Evolutionary conservation across 2,329 filamentous ascomycete species (phyloP), one percentile per base, ranked within the genome.

Genomic region (Biscogniauxia sp.): DNA sequence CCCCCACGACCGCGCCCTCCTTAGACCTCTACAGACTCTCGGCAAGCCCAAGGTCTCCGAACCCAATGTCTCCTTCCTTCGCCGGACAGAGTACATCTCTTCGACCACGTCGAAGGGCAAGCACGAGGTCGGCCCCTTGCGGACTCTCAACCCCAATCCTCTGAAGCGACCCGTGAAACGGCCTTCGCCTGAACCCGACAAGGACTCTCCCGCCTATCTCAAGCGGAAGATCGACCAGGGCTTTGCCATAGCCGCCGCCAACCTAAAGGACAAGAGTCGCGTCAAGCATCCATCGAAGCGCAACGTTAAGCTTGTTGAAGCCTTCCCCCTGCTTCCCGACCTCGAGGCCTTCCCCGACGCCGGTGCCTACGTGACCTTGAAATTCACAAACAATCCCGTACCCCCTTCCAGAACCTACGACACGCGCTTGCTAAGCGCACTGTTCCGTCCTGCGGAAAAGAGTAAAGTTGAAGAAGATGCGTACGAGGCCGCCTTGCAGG

Each of bases 81-180:
- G 95, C 60, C 88, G 94, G 70, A 98, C 95, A 59, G 95, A 99
- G 76, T 98, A 98, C 78, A 97, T 97, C 71, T 91, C 91, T 11
- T 85, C 84, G 3, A 78, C 79, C 20, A 79, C 78, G 28, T 73
- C 79, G 5, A 86, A 85, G 71, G 72, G 71, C 19, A 75, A 76
- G 32, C 77, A 77, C 60, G 82, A 85, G 55, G 81, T 81, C 0
- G 82, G 80, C 26, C 82, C 82, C 25, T 82, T 84, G 3, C 82
- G 83, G 63, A 79, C 79, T 28, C 75, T 83, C 55, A 78, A 82
- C 45, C 74, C 79, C 66, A 68, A 69, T 11, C 68, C 71, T 70
- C 71, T 72, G 20, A 78, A 76, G 64, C 79, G 78, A 20, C 72
- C 76, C 25, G 71, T 76, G 59, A 82, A 82, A 68, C 78, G 80